A percentile compares a stretch with the other conserved stretches of the same genome.
Conservation (phyloP, 1,139 yeast species). For the Insectozyma bohioensis region DNA sequence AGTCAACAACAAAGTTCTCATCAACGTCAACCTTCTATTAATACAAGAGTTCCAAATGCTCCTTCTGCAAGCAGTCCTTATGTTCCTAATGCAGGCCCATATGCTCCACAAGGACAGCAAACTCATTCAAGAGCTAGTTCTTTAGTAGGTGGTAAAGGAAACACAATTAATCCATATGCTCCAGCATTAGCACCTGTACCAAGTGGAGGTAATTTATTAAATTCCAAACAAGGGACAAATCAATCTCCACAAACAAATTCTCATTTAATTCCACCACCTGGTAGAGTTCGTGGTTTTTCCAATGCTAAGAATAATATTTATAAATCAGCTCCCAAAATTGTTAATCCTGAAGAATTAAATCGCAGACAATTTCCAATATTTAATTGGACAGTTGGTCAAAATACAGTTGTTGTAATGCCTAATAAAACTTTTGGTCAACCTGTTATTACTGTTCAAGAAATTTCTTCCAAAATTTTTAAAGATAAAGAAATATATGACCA, state of each 20-base stretch:
- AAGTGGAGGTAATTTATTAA: slow-evolving; percentile 9
- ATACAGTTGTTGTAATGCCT: slow-evolving; percentile 33
- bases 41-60: slow-evolving; percentile 21
- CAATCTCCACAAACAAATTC: slow-evolving; percentile 5
- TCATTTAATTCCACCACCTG: slow-evolving; percentile 12
- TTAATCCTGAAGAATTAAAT: slow-evolving; percentile 35
- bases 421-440: slow-evolving; percentile 15
- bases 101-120: slow-evolving; percentile 40
- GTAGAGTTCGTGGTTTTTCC: slow-evolving; percentile 30
- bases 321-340: slow-evolving; percentile 25
- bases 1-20: slow-evolving; percentile 10
- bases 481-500: slow-evolving; percentile 20
- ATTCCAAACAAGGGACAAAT: too few species aligned
- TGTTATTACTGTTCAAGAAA: slow-evolving; percentile 19
- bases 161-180: slow-evolving; percentile 46
- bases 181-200: slow-evolving; percentile 31
- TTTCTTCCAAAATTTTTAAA: slow-evolving; percentile 19
- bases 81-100: slow-evolving; percentile 48
- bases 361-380: slow-evolving; percentile 78
- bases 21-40: slow-evolving; percentile 4
- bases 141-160: slow-evolving; percentile 42
- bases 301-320: slow-evolving; percentile 27
- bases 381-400: slow-evolving; percentile 57
- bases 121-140: slow-evolving; percentile 47
- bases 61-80: slow-evolving; percentile 34